Evolutionary conservation across 2,329 filamentous ascomycete species (phyloP), one percentile per base, ranked within the genome.

Genomic region (Microascus cirrosus): DNA sequence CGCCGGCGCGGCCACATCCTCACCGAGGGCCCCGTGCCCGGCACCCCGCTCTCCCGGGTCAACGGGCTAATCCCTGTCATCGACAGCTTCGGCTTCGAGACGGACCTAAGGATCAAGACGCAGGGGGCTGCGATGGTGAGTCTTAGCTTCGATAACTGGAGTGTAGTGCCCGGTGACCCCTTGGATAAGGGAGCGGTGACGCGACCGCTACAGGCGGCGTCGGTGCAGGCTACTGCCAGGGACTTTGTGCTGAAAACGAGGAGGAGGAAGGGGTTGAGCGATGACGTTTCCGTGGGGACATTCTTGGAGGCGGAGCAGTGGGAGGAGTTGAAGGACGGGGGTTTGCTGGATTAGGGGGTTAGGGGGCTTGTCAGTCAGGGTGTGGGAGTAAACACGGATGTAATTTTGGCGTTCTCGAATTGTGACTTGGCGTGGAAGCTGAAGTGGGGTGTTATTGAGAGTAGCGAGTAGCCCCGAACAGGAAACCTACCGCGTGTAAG

Each of bases 181-280:
- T 80, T 99, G 36, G 94, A 99, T 71, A 87, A 86, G 67, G 88
- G 91, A 61, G 85, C 95, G 61, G 84, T 90, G 63, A 76, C 94
- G 58, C 80, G 89, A 55, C 90, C 92, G 5, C 77, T 99, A 62
- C 92, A 97, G 71, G 90, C 92, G 62, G 94, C 94, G 1, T 82
- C 82, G 57, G 89, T 90, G 56, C 90, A 95, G 75, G 91, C 89
- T 24, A 95, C 92, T 54, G 94, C 94, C 1, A 81, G 94, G 61
- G 94, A 99, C 71, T 97, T 99, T 72, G 92, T 97, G 57, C 81
- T 97, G 61, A 99, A 99, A 82, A 99, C 94, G 11, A 82, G 94
- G 64, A 78, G 91, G 67, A 83, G 94, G 64, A 99, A 99, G 80
- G 94, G 94, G 1, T 72, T 99, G 61, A 93, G 90, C 61, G 94